Base-by-base conservation (phyloP, 441 rosid genomes). In the Metrosideros polymorpha region DNA sequence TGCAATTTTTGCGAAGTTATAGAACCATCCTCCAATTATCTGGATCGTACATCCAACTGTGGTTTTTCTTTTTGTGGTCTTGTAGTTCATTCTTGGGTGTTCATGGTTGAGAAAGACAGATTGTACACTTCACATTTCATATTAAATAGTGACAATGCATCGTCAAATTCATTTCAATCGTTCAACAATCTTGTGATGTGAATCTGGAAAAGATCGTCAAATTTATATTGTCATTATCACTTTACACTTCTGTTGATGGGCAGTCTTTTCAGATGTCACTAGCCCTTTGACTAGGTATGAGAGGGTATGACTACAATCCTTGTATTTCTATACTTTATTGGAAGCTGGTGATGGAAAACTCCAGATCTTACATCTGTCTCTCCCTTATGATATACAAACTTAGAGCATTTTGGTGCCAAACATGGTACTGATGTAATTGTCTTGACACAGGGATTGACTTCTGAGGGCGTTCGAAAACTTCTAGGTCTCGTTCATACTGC, bases 401-500 rank as follows among this genome's bases (percentile, higher is more conserved):
- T 12, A 10, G 14, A 50, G 45, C 76, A 49, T 45, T 85, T 13
- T 66, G 57, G 9, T 71, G 50, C 52, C 57, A 51, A 32, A 53
- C 19, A 7, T 53, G 45, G 59, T 85, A 53, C 54, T 42, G 29
- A 53, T 88, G 87, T 83, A 14, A 75, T 56, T 50, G 82, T 86
- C 82, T 82, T 82, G n/a, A 86, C 86, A 59, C 90, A 93, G 98
- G 93, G 91, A 66, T 86, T 95, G 84, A 89, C 92, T 88, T 92
- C 90, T 89, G 87, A 56, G 6, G 98, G 96, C 10, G 76, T 94
- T 86, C 94, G 82, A 89, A 90, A 90, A 83, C 92, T 94, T 89
- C 86, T 94, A 18, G 95, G 95, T 86, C 91, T 94, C 24, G 91
- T 93, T 52, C 93, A 92, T 87, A 94, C 97, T 85, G 57, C 84